Evolutionary conservation across 768 basidiomycete species (phyloP), one percentile per base, ranked within the genome.

Genomic region (Lentinula boryana): DNA sequence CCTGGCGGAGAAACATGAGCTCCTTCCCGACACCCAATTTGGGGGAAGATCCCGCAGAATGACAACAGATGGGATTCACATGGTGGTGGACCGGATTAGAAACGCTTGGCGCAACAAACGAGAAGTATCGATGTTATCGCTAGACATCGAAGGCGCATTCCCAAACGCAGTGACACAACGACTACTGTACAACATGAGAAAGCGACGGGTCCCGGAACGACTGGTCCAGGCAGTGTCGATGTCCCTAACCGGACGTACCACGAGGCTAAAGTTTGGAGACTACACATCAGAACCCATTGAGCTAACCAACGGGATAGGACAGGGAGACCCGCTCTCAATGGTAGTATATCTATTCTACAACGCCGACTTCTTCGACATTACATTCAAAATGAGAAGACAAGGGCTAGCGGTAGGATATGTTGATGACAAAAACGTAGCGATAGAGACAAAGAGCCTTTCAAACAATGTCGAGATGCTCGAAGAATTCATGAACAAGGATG

Each of bases 131-230:
- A 64, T 62, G 1, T 64, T 75, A 1, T 71, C 69, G 56, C 65
- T 74, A 1, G 73, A 75, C 52, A 66, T 73, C 3, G 60, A 72
- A 62, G 67, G 65, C 0, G 68, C 69, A 0, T 75, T 69, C 60
- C 69, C 72, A 2, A 23, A 23, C 23, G 23, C 23, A 2, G 23
- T 23, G 23, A 23, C 23, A 23, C 23, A 23, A 23, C 23, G 23
- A 23, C 63, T 74, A 8, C 1, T 68, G 2, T 62, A 70, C 52
- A 66, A 74, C 58, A 63, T 73, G 63, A 3, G 65, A 46, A 63
- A 60, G n/a, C n/a, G 53, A 10, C 38, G 69, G 0, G 52, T 72
- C 3, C 74, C 74, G 2, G 59, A 65, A 55, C 60, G 62, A 15
- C 64, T 64, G 16, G 60, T 66, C 0, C 27, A 48, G 0, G 69